Conservation (phyloP, 257 asterid species). For the Verbascum thapsus region DNA sequence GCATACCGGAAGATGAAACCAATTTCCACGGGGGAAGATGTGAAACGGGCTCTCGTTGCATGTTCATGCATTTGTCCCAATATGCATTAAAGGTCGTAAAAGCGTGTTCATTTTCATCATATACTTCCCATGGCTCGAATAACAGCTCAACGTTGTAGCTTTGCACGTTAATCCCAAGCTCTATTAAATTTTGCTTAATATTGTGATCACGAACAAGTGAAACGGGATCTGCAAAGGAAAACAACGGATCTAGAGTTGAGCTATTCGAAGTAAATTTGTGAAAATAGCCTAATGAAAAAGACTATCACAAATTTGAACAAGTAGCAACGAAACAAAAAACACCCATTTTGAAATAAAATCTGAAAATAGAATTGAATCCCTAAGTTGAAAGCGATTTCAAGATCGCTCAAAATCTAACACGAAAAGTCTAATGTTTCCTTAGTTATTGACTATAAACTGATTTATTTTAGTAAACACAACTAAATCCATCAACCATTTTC, state of each 20-base stretch:
- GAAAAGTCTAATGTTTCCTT: no score
- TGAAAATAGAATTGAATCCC: background rate
- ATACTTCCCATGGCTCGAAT: constrained; percentile 91
- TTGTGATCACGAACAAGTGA: constrained; percentile 92
- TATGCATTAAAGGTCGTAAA: constrained; percentile 65
- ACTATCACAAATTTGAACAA: constrained; percentile 8
- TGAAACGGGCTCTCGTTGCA: constrained; percentile 56
- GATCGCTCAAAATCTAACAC: no score
- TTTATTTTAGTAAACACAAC: background rate
- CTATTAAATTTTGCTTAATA: constrained; percentile 71
- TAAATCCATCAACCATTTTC: background rate
- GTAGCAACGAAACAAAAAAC: background rate
- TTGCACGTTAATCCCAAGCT: constrained; percentile 66
- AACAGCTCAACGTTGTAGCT: constrained; percentile 75
- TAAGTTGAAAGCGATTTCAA: background rate
- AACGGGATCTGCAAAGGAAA: constrained; percentile 61
- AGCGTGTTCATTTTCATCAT: constrained; percentile 58
- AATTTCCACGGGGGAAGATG: constrained; percentile 81
- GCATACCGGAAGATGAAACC: constrained; percentile 55
- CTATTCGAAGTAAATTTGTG: background rate
- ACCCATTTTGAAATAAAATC: background rate
- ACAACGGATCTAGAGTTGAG: constrained; percentile 14
- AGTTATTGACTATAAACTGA: background rate
- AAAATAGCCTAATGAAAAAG: background rate
- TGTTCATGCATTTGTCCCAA: constrained; percentile 72